Conservation (phyloP, 768 basidiomycete genomes). For the Amanita brunnescens region DNA sequence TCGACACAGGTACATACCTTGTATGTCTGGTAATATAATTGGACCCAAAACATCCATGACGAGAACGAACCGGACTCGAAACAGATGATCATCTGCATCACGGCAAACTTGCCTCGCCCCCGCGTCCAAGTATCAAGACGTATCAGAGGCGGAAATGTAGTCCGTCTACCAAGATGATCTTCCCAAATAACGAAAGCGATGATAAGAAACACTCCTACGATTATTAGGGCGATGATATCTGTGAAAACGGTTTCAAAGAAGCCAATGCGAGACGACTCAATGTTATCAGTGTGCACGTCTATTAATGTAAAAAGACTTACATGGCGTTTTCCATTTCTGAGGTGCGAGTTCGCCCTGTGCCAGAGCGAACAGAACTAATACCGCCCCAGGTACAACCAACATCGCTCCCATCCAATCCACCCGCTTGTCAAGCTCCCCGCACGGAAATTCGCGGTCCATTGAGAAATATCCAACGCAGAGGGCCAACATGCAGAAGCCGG, state of each 20-base stretch:
- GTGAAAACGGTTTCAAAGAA: no score
- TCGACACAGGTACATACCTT: no score
- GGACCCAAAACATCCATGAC: conserved; percentile 33
- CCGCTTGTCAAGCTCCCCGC: conserved; percentile 31
- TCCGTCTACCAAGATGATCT: conserved; percentile 34
- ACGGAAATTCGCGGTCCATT: conserved; percentile 44
- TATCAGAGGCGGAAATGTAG: conserved; percentile 50
- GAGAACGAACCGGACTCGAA: conserved; percentile 51
- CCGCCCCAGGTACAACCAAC: conserved; percentile 52
- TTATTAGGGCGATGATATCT: conserved; percentile 67
- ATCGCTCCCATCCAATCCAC: conserved; percentile 75
- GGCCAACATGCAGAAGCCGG: conserved; percentile 46
- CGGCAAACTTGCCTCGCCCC: conserved; percentile 48
- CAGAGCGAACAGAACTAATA: conserved; percentile 66
- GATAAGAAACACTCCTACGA: conserved; percentile 55
- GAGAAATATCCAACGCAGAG: conserved; percentile 43
- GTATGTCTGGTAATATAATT: conserved; percentile 11
- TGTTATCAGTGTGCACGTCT: background rate
- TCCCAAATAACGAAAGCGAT: conserved; percentile 60
- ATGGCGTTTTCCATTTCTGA: conserved; percentile 47
- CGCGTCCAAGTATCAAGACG: conserved; percentile 48
- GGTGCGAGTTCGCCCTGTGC: conserved; percentile 54
- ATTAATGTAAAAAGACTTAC: no score
- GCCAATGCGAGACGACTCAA: background rate
- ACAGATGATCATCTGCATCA: conserved; percentile 47